phyloP scores from a whole-genome alignment of 768 basidiomycete genomes.

The Suillus plorans region DNA sequence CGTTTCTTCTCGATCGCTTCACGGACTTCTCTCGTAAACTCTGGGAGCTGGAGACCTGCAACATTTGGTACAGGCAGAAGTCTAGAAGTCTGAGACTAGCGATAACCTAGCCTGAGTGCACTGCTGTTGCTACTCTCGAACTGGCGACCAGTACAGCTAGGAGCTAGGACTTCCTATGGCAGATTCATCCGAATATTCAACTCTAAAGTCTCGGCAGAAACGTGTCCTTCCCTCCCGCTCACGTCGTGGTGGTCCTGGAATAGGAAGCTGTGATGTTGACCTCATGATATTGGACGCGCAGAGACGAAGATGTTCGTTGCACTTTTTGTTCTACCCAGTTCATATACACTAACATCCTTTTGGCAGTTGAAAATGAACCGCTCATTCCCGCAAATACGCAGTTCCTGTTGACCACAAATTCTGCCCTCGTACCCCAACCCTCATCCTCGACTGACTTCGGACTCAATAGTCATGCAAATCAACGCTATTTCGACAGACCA shows the following conservation, averaged over 20 bases:
- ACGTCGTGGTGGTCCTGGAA: slow-evolving; percentile 77
- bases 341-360: slow-evolving; percentile 19
- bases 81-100: neutral
- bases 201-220: slow-evolving; percentile 55
- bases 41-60: neutral
- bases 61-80: neutral
- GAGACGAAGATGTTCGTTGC: slow-evolving; percentile 67
- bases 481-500: slow-evolving; percentile 76
- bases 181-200: slow-evolving; percentile 35
- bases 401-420: slow-evolving; percentile 76
- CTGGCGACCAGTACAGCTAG: neutral
- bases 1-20: neutral
- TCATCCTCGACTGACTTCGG: slow-evolving; percentile 35
- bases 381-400: slow-evolving; percentile 64
- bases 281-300: slow-evolving; percentile 81
- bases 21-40: neutral
- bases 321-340: slow-evolving; percentile 7
- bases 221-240: slow-evolving; percentile 82
- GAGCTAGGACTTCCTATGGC: slow-evolving; percentile 22
- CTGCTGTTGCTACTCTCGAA: neutral
- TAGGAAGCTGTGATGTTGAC: slow-evolving; percentile 79
- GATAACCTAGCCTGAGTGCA: neutral
- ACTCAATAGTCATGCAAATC: slow-evolving; percentile 60
- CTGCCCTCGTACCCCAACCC: slow-evolving; percentile 46
- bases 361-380: slow-evolving; percentile 66